Evolutionary conservation across 352 stramenopile genomes (phyloP).

Genomic region (Thalassiosira exigua): DNA sequence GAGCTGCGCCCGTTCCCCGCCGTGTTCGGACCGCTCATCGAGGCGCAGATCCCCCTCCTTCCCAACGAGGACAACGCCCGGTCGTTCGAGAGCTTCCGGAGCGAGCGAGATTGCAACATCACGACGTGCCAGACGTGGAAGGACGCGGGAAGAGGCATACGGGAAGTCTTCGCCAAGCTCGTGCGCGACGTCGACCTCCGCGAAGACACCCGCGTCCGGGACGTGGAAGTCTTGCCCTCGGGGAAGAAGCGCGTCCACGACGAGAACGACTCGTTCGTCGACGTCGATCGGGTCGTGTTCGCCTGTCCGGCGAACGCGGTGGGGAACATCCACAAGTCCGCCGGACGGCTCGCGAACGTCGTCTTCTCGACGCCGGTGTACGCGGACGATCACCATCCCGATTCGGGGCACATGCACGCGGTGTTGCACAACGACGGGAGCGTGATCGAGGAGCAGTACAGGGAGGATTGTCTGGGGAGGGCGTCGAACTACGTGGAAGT

Average conservation of each 20-base stretch:
- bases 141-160: constrained; percentile 70
- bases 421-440: constrained; percentile 63
- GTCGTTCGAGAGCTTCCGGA: constrained; percentile 39
- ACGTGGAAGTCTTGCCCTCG: constrained; percentile 57
- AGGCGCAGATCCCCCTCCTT: constrained; percentile 64
- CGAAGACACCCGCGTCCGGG: constrained; percentile 55
- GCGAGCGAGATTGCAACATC: constrained; percentile 61
- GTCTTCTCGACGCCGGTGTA: constrained; percentile 62
- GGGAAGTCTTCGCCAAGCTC: constrained; percentile 63
- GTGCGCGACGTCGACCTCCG: constrained; percentile 53
- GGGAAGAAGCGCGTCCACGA: constrained; percentile 65
- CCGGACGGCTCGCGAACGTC: constrained; percentile 54
- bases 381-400: constrained; percentile 69
- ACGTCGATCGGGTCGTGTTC: constrained; percentile 69
- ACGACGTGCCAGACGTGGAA: constrained; percentile 76
- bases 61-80: constrained; percentile 55
- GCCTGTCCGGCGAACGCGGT: constrained; percentile 67
- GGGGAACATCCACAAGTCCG: constrained; percentile 59
- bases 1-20: constrained; percentile 68
- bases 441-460: constrained; percentile 56
- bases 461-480: constrained; percentile 58
- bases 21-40: constrained; percentile 68
- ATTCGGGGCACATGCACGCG: constrained; percentile 71
- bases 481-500: constrained; percentile 69
- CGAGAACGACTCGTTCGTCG: constrained; percentile 58